Evolutionary conservation across 2,329 filamentous ascomycete genomes (phyloP), one percentile per base, ranked within the genome.

Genomic region (Ophiostoma angusticollis): DNA sequence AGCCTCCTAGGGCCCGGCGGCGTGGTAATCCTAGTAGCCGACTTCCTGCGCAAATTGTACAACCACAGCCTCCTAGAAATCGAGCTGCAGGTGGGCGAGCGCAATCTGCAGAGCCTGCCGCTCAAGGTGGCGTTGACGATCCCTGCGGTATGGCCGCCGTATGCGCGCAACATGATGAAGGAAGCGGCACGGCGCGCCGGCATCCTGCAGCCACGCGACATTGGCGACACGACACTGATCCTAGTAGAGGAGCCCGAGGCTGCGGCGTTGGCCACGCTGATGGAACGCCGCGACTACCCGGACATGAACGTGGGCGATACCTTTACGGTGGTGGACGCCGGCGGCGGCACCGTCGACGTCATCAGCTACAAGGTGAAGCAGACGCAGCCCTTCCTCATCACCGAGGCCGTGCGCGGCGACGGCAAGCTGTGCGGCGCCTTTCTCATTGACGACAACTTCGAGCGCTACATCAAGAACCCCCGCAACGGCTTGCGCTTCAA

Each of bases 401-500:
- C 59, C 40, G 68, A 72, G 50, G 62, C 65, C 12, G 63, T 63
- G 4, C 59, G 61, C 23, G 67, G 67, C 2, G 65, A 62, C 9
- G 68, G 68, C 12, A 64, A 61, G 5, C 58, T 64, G 43, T 71
- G 66, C 42, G 68, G 68, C 17, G 68, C 64, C 2, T 61, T 64
- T 2, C 62, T 65, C 46, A 54, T 72, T 39, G 68, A 70, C 44
- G 58, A 62, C 47, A 54, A 64, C 16, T 72, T 72, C 43, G 54
- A 56, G 22, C 56, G 61, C 18, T 62, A 63, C 42, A 50, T 70
- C 19, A 60, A 58, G 39, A 50, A 58, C 14, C 63, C 59, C 21
- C 56, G 69, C n/a, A n/a, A n/a, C 17, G 62, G 62, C 6, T 53
- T 61, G 3, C 60, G 62, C 41, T 65, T 62, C 31, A 60, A 63